These are phyloP conservation scores for Taiozyma sp. DNA, from an alignment of 1,139 yeast genomes.

Conservation along the genomic window DNA sequence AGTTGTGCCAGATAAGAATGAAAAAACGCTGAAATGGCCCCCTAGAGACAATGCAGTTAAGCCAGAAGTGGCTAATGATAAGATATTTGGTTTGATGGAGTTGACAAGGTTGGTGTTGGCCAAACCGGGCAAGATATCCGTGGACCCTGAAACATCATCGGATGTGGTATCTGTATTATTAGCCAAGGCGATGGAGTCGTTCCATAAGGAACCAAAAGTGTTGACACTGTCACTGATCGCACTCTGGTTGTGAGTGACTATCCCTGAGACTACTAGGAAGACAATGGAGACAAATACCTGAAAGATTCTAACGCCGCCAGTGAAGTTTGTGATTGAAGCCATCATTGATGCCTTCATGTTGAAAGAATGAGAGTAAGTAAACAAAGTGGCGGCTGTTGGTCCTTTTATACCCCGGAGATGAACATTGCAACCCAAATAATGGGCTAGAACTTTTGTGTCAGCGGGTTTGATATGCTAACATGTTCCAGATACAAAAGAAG, in stretches of 20 bases:
- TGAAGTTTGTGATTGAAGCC: neutral
- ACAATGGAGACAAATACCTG: neutral
- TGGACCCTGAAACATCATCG: neutral
- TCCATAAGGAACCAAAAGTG: neutral
- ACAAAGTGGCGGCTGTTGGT: neutral
- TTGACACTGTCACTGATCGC: neutral
- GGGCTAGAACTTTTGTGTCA: neutral
- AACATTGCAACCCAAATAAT: too few relatives aligned
- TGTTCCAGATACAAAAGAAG: too few relatives aligned
- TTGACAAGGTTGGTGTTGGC: neutral
- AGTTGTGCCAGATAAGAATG: neutral
- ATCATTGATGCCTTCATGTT: neutral
- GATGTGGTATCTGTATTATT: neutral
- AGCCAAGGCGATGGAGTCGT: neutral
- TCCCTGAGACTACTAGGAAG: neutral
- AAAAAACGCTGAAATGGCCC: conserved; percentile 3
- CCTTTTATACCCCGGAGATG: neutral
- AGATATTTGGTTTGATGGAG: conserved; percentile 1
- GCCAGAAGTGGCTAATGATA: conserved; percentile 7
- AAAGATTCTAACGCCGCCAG: neutral
- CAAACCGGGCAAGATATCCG: neutral
- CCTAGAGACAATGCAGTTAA: neutral
- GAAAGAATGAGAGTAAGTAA: neutral
- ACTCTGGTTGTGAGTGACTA: neutral
- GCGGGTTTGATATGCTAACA: too few relatives aligned